These are phyloP conservation scores for Apocynum venetum DNA, from an alignment of 257 asterid genomes.

Conservation along the genomic window DNA sequence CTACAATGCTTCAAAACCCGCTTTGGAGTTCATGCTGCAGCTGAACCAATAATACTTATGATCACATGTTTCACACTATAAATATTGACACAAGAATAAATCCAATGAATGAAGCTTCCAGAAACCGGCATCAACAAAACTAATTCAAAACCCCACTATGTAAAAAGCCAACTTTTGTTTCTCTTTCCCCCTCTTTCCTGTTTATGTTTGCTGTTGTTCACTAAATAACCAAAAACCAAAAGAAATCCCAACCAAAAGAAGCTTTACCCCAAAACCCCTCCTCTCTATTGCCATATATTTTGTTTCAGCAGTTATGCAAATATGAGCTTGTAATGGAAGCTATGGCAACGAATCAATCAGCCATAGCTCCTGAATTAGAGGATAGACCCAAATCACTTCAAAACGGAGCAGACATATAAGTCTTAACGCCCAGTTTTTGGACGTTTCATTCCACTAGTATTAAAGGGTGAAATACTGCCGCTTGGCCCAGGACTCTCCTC, in stretches of 20 bases:
- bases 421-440: slow-evolving; percentile 85
- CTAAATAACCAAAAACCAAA: slow-evolving; percentile 23
- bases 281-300: slow-evolving; percentile 20
- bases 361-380: slow-evolving; percentile 18
- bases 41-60: slow-evolving; percentile 9
- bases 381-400: slow-evolving; percentile 18
- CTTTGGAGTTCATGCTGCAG: background rate
- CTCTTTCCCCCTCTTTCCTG: background rate
- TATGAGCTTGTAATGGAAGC: background rate
- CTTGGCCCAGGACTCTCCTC: slow-evolving; percentile 99
- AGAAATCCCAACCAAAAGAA: slow-evolving; percentile 25
- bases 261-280: slow-evolving; percentile 23
- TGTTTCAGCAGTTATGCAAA: slow-evolving; percentile 4
- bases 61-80: slow-evolving; percentile 43
- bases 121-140: slow-evolving; percentile 27
- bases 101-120: slow-evolving; percentile 47
- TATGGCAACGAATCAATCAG: slow-evolving; percentile 3
- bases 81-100: slow-evolving; percentile 65
- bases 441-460: slow-evolving; percentile 88
- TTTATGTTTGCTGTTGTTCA: slow-evolving; percentile 29
- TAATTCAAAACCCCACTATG: slow-evolving; percentile 25
- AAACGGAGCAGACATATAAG: background rate
- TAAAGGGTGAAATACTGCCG: slow-evolving; percentile 91
- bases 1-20: slow-evolving; percentile 5
- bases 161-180: slow-evolving; percentile 10